Base-by-base conservation (phyloP, 2,329 filamentous ascomycete genomes). In the Davidsoniella virescens region DNA sequence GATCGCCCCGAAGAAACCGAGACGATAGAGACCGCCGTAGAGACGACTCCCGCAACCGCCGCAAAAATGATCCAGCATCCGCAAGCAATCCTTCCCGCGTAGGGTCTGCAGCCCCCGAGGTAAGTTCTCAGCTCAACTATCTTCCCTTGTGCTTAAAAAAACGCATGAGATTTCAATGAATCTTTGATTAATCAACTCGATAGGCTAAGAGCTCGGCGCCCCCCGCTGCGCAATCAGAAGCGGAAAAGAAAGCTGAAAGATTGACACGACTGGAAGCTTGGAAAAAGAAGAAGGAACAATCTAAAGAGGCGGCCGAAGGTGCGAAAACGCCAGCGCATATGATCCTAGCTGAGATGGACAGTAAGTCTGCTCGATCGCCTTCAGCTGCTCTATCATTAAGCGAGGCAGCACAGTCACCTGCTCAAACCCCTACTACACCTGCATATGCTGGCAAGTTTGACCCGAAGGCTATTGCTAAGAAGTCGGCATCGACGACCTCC, bases 261-360 rank as follows among this genome's bases (percentile, higher is more conserved):
- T 71, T 87, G 41, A 85, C 85, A 25, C 88, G 86, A 61, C 67
- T 94, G 25, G 85, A 90, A 62, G 84, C 85, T 52, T 94, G 87
- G 88, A 94, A 94, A 67, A 84, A 87, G 65, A 90, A 88, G 65
- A 82, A 87, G 61, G 84, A 86, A 56, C 78, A 80, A 61, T 81
- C 82, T 57, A 52, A 49, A 42, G 47, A 50, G 8, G 81, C 82
- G 58, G 75, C 75, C 55, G 85, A 85, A 61, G 77, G 84, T 61
- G 80, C 78, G 59, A 76, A 83, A 58, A 72, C 80, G 42, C 79
- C 78, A 55, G 75, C 80, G 38, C 71, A 77, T 57, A 83, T 75
- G 58, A 74, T 87, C 50, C 68, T 83, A 51, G 78, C 81, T 58
- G 78, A 83, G 63, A 86, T 84, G 71, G 84, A 83, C 62, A 78